Evolutionary conservation across 192 early-diverging fungal genomes (phyloP), one percentile per base, ranked within the genome.

Genomic region (Chytriomyces hyalinus): DNA sequence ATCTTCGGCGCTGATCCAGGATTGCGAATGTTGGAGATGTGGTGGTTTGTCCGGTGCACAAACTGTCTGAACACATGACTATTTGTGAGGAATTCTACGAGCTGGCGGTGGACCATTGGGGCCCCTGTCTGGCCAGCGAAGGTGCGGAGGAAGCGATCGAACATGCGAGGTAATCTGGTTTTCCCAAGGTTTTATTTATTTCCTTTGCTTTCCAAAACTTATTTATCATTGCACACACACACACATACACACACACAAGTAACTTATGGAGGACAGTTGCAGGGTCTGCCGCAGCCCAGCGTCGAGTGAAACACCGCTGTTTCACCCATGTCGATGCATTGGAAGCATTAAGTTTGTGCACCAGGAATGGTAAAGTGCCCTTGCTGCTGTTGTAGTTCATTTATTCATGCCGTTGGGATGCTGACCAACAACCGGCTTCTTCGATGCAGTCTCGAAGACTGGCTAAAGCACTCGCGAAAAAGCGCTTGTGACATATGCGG

Each of bases 21-120:
- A 28, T 28, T 60, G 10, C 48, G 17, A 13, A 75, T 48, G 61
- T 66, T 75, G 9, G n/a, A 36, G 46, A 73, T 73, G 45, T 75
- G 63, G 63, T 75, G 73, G 63, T 75, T 75, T 22, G 73, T 75
- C 10, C 73, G 73, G 49, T 75, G 73, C 61, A 75, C 73, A 75
- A 75, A 66, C 46, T 65, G 28, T 26, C 73, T 26, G 48, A 75
- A 75, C 61, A 75, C 13, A 6, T 7, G 46, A 28, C 49, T 75
- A 64, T 75, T 75, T 51, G 11, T 4, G 6, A 75, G 73, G 7
- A 28, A 15, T 10, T 75, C 73, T 3, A 75, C 73, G 6, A 75
- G 73, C 73, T 75, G 61, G 63, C 73, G 73, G 48, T 75, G 73
- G 6, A 75, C 36, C 17, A 49, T 15, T n/a, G 73, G 73, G 11